Evolutionary conservation across 495 filamentous ascomycete species (phyloP), one percentile per base, ranked within the genome.

Genomic region (Lichina pygmaea): DNA sequence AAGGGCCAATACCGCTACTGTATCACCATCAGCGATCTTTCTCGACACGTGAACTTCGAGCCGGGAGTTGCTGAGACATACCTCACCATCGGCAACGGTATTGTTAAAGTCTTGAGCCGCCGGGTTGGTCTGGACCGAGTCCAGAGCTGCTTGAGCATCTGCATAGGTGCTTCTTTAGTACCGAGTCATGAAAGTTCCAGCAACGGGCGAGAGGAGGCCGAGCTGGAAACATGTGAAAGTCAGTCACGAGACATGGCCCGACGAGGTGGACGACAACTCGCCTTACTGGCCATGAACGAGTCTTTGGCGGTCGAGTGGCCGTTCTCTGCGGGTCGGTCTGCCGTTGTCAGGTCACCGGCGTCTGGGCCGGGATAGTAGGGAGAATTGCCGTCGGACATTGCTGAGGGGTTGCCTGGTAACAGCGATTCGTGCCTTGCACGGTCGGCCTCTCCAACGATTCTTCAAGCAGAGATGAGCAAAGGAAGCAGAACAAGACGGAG

Each of bases 91-190:
- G 41, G 31, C 46, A 42, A 60, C 34, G 4, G 48, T 51, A 36
- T 56, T 46, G 51, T 50, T 54, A 6, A 56, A 42, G 50, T 46
- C 51, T 48, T 62, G 59, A 10, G 55, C 53, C 8, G 53, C 49
- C 42, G 58, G 60, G 48, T 55, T 51, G 49, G 60, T 61, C 34
- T 51, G 41, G 37, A 63, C 46, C 49, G 52, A 36, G 44, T 57
- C 50, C 54, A 62, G 59, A 42, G 61, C 53, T 34, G 54, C 50
- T 49, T 58, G 54, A 42, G 62, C 55, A 42, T 55, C 60, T 64
- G 51, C 38, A n/a, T 6, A 33, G 34, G 34, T 24, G 24, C 4
- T 24, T 24, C 24, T 24, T 24, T 24, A 24, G 24, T 24, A 24
- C 24, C 24, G 24, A 4, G 24, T 1, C 24, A 4, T 8, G 32